Evolutionary conservation across 2,329 filamentous ascomycete species (phyloP).

Genomic region (Claviceps sp.): DNA sequence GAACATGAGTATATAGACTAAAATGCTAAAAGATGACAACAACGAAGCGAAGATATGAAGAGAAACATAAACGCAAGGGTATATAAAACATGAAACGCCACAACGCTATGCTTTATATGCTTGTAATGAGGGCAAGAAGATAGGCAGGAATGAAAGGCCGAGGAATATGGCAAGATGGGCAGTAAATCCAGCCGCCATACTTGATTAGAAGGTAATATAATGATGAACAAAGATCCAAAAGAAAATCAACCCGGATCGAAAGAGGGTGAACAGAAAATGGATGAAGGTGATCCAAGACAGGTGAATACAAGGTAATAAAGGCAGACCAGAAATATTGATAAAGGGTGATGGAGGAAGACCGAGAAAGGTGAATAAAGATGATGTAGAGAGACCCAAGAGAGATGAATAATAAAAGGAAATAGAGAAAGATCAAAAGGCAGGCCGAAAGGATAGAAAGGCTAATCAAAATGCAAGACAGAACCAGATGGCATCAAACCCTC

Average conservation of each 20-base stretch:
- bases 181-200: no score
- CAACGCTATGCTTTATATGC: constrained; percentile 1
- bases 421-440: background rate
- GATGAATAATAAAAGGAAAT: constrained; percentile 1
- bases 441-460: no score
- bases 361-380: background rate
- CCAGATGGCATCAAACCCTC: background rate
- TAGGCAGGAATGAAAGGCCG: no score
- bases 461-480: no score
- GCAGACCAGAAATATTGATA: background rate
- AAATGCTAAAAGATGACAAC: background rate
- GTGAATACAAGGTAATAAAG: background rate
- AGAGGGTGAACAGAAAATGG: background rate
- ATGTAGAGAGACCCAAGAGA: constrained; percentile 6
- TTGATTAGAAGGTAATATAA: no score
- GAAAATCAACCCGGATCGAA: no score
- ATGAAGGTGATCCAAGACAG: background rate
- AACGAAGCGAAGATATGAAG: background rate
- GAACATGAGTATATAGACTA: no score
- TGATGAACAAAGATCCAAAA: no score
- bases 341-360: background rate
- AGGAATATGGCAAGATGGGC: no score
- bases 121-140: background rate
- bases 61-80: constrained; percentile 9
- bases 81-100: constrained; percentile 24